Base-by-base conservation (phyloP, 257 asterid species). In the Eustoma russellianum region DNA sequence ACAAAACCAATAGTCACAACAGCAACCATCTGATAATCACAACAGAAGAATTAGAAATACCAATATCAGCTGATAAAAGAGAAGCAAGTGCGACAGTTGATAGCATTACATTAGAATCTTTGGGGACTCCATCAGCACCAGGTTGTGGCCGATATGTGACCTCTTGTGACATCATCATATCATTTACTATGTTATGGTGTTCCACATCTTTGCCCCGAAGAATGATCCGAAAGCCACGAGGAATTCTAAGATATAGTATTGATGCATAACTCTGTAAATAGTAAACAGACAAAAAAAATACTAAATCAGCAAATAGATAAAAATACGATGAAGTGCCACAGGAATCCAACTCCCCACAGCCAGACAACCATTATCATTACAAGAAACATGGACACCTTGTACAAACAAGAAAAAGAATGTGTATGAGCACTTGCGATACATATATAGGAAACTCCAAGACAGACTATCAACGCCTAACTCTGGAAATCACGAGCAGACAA, bases 81-180 rank as follows among this genome's bases (percentile, higher is more conserved):
- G 17, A 34, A 52, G 46, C 33, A 65, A 33, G 28, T 60, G 56
- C 17, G 28, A 43, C 18, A 19, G 46, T 13, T 16, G n/a, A 3
- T 38, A 59, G 50, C 62, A 44, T 80, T 82, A 92, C 97, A 66
- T 77, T 79, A 17, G 75, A 63, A 69, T 75, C 82, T 70, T 75
- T 81, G 5, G 82, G 81, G 48, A 68, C 54, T 38, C 12, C 98
- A 62, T 84, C 97, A 6, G 68, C 64, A 41, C 86, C 84, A 33
- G 91, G 70, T 62, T 83, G 95, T 52, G 99, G 99, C 57, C 97
- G 99, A 73, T 92, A 92, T 7, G 79, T 76, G 48, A 81, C 66
- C 72, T 88, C 94, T 67, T 87, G 83, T 40, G 98, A 74, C 94
- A 92, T 76, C 98, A 92, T 92, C 98, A 92, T 92, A 69, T 92